phyloP scores from a whole-genome alignment of 2,329 filamentous ascomycete species.

The Kalmusia sp. region DNA sequence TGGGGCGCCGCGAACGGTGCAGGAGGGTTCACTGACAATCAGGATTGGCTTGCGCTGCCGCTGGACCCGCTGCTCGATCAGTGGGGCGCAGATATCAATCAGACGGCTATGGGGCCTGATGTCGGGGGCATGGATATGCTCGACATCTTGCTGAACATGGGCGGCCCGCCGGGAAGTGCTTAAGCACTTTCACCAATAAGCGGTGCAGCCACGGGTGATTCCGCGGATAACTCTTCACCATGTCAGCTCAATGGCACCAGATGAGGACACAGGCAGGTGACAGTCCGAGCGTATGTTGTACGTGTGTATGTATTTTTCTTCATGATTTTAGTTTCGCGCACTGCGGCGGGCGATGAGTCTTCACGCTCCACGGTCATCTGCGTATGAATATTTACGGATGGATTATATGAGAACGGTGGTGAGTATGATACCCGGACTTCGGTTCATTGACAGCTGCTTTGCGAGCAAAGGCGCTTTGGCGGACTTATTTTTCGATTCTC shows the following conservation, averaged over 20 bases:
- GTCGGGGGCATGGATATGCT: constrained; percentile 63
- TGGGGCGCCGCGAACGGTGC: constrained; percentile 21
- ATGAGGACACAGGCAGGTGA: not conserved
- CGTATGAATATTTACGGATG: too few relatives aligned
- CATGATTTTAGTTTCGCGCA: not conserved
- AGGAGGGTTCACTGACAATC: constrained; percentile 39
- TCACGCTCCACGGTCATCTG: too few relatives aligned
- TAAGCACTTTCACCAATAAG: not conserved
- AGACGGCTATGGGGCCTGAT: constrained; percentile 68
- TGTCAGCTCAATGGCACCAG: too few relatives aligned
- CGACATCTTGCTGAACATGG: constrained; percentile 54
- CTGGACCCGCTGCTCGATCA: constrained; percentile 67
- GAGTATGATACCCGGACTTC: constrained; percentile 6
- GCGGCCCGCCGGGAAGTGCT: constrained; percentile 22
- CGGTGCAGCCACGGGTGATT: too few relatives aligned
- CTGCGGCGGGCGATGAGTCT: not conserved
- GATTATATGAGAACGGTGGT: not conserved
- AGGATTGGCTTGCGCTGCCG: constrained; percentile 68
- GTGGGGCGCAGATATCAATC: constrained; percentile 64
- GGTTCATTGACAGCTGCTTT: not conserved
- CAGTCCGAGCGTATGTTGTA: not conserved
- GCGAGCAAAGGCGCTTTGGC: not conserved
- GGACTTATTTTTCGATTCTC: not conserved
- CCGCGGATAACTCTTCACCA: too few relatives aligned
- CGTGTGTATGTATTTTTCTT: not conserved